Evolutionary conservation across 2,329 filamentous ascomycete genomes (phyloP).

Genomic region (Celoporthe dispersa): DNA sequence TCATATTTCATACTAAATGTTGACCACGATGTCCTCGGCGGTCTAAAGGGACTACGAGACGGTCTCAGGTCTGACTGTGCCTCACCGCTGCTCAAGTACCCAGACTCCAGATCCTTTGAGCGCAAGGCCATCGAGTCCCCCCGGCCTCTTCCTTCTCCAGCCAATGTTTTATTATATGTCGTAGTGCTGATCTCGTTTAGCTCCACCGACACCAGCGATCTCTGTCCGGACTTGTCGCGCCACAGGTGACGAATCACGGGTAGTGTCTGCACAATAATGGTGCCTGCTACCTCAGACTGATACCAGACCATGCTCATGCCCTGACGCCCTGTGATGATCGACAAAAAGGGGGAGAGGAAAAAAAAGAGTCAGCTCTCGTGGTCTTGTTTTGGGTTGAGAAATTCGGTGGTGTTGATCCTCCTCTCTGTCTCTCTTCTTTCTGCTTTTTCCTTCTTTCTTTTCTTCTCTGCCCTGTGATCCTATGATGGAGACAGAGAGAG

Average conservation of each 20-base stretch:
- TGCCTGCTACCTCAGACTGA: slow-evolving; percentile 56
- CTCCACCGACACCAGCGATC: slow-evolving; percentile 39
- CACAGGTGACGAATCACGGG: slow-evolving; percentile 55
- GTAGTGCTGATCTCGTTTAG: slow-evolving; percentile 22
- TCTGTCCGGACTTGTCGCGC: slow-evolving; percentile 44
- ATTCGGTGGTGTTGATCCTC: background rate
- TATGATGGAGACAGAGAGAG: background rate
- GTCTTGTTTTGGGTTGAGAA: background rate
- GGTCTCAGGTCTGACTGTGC: background rate
- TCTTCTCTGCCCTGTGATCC: background rate
- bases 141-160: background rate
- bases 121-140: background rate
- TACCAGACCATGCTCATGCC: slow-evolving; percentile 53
- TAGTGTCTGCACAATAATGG: slow-evolving; percentile 59
- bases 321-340: slow-evolving; percentile 41
- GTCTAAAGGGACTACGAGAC: background rate
- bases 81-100: background rate
- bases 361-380: slow-evolving; percentile 12
- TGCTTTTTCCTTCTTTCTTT: background rate
- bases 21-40: slow-evolving; percentile 9
- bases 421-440: background rate
- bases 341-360: background rate
- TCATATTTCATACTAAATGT: slow-evolving; percentile 8
- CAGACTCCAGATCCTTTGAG: slow-evolving; percentile 6
- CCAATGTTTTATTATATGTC: slow-evolving; percentile 2